Evolutionary conservation across 805 yeast genomes (phyloP).

Genomic region (Vanderwaltozyma yarrowii): DNA sequence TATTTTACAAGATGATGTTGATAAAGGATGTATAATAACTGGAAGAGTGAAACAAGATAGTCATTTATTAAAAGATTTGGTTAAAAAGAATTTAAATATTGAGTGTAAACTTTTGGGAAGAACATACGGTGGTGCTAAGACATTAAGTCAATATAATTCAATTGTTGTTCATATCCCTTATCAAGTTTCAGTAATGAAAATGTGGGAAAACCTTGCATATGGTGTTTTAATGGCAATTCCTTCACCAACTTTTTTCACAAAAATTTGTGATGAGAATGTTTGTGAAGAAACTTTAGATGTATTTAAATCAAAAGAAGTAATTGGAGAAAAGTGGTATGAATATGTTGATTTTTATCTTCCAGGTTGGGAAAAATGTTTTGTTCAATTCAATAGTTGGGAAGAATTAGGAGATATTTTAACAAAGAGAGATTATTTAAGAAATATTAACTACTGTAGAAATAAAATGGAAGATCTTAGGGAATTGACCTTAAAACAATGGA

Average conservation of each 20-base stretch:
- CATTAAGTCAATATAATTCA: slow-evolving; percentile 4
- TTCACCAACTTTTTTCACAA: slow-evolving; percentile 4
- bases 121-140: slow-evolving; percentile 7
- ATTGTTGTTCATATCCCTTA: slow-evolving; percentile 7
- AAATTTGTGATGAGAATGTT: slow-evolving; percentile 2
- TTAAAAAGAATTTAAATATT: neutral
- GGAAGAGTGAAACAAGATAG: slow-evolving; percentile 4
- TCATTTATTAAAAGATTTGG: slow-evolving; percentile 1
- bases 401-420: slow-evolving; percentile 4
- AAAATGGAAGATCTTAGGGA: slow-evolving; percentile 3
- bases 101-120: slow-evolving; percentile 3
- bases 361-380: slow-evolving; percentile 5
- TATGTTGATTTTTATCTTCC: slow-evolving; percentile 6
- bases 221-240: slow-evolving; percentile 6
- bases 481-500: slow-evolving; percentile 1
- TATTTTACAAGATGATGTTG: neutral
- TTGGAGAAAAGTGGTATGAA: slow-evolving; percentile 5
- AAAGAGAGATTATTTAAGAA: slow-evolving; percentile 1
- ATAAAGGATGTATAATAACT: slow-evolving; percentile 3
- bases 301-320: slow-evolving; percentile 3
- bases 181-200: slow-evolving; percentile 8
- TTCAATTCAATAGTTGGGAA: slow-evolving; percentile 7
- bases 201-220: slow-evolving; percentile 8
- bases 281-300: slow-evolving; percentile 2
- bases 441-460: slow-evolving; percentile 5